Evolutionary conservation across 2,329 filamentous ascomycete genomes (phyloP).

Genomic region (Xylaria multiplex): DNA sequence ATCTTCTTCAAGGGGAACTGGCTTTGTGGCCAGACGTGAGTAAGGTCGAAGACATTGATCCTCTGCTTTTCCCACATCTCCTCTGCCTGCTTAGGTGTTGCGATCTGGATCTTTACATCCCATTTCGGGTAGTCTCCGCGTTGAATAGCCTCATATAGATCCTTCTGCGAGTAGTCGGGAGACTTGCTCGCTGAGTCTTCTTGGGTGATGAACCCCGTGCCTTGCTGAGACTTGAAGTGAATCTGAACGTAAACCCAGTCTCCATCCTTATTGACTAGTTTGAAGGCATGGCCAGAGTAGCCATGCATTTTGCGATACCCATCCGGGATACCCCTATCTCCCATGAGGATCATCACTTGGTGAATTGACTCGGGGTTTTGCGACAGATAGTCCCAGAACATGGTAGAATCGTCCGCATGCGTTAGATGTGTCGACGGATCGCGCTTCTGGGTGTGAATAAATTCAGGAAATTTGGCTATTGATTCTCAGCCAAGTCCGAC

Average conservation of each 20-base stretch:
- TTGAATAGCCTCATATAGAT: conserved; percentile 72
- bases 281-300: conserved; percentile 74
- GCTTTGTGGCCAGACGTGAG: conserved; percentile 74
- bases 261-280: conserved; percentile 72
- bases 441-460: conserved; percentile 81
- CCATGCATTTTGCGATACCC: conserved; percentile 74
- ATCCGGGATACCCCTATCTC: conserved; percentile 72
- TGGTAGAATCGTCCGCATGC: conserved; percentile 59
- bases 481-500: not conserved
- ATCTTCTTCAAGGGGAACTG: conserved; percentile 70
- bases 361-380: conserved; percentile 73
- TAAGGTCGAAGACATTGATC: conserved; percentile 75
- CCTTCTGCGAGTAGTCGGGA: conserved; percentile 71
- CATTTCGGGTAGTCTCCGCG: conserved; percentile 70
- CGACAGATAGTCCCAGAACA: conserved; percentile 73
- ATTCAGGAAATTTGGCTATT: conserved; percentile 74
- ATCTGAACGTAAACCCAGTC: conserved; percentile 73
- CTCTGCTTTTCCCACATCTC: conserved; percentile 69
- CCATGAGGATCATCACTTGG: conserved; percentile 73
- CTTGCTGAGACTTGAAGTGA: conserved; percentile 71
- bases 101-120: conserved; percentile 71
- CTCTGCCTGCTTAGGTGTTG: conserved; percentile 57
- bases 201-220: conserved; percentile 67
- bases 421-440: conserved; percentile 74
- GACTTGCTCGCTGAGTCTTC: conserved; percentile 67